Evolutionary conservation across 805 yeast species (phyloP).

Genomic region (Candida sithepensis): DNA sequence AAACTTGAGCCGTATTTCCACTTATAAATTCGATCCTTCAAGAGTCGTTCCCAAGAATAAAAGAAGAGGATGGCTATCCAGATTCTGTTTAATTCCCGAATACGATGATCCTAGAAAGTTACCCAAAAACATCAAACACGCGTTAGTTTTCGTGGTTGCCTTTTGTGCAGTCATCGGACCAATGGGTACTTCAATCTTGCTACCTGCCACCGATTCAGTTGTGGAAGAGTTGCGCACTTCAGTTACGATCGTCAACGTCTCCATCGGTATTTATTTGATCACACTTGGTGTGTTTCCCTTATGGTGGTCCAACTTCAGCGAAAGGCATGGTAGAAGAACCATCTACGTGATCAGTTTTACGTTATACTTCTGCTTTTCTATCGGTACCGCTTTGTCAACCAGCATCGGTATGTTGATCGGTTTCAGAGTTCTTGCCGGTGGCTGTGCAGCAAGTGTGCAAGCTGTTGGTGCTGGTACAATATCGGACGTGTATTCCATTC

Average conservation of each 20-base stretch:
- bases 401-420: constrained; percentile 60
- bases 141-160: constrained; percentile 65
- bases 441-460: constrained; percentile 80
- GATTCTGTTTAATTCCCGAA: constrained; percentile 58
- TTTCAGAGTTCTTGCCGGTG: constrained; percentile 72
- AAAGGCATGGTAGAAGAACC: constrained; percentile 68
- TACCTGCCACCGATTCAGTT: constrained; percentile 71
- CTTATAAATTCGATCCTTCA: constrained; percentile 23
- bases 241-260: constrained; percentile 61
- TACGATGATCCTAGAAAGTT: constrained; percentile 68
- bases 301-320: constrained; percentile 87
- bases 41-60: constrained; percentile 35
- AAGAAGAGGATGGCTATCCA: constrained; percentile 58
- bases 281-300: constrained; percentile 77
- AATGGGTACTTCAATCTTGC: constrained; percentile 81
- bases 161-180: constrained; percentile 79
- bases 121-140: constrained; percentile 44
- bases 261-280: constrained; percentile 75
- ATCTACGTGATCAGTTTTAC: constrained; percentile 68
- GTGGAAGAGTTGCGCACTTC: constrained; percentile 52
- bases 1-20: constrained; percentile 11
- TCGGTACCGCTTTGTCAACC: constrained; percentile 69
- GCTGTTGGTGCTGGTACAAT: constrained; percentile 89
- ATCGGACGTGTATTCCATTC: constrained; percentile 63
- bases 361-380: constrained; percentile 58